Evolutionary conservation across 176 grass and related monocot species (phyloP).

Genomic region (Rhynchospora breviuscula): DNA sequence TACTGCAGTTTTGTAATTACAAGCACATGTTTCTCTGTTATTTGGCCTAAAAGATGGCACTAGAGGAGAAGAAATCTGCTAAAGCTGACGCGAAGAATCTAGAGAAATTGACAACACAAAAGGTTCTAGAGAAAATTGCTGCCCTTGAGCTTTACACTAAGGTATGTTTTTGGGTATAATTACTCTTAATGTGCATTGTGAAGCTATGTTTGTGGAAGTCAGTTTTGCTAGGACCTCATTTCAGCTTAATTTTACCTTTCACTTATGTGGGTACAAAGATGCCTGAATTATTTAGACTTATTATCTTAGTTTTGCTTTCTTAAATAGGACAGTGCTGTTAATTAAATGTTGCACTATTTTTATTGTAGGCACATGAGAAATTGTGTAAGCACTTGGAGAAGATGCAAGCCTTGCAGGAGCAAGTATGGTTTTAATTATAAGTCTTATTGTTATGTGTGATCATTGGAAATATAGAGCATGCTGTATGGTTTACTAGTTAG

Average conservation of each 20-base stretch:
- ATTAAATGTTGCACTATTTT: not conserved
- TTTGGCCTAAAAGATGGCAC: slow-evolving; percentile 40
- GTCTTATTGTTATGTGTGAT: not conserved
- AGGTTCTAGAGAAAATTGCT: slow-evolving; percentile 54
- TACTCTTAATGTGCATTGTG: not conserved
- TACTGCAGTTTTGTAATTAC: not conserved
- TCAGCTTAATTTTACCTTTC: not conserved
- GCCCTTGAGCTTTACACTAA: slow-evolving; percentile 56
- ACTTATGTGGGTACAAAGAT: not conserved
- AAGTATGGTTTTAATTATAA: slow-evolving; percentile 38
- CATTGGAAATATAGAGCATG: not conserved
- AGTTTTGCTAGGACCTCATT: not conserved
- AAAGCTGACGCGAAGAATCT: slow-evolving; percentile 51
- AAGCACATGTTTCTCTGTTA: not conserved
- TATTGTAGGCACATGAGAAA: slow-evolving; percentile 61
- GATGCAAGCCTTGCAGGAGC: slow-evolving; percentile 61
- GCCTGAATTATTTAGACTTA: not conserved
- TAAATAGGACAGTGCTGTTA: not conserved
- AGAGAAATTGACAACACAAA: slow-evolving; percentile 54
- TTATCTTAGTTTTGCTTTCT: slow-evolving; percentile 10
- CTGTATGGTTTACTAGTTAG: not conserved
- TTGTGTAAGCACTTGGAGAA: slow-evolving; percentile 48
- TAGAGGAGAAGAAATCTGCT: slow-evolving; percentile 66
- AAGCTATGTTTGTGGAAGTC: not conserved
- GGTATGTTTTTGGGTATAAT: slow-evolving; percentile 31